Evolutionary conservation across 805 yeast species (phyloP).

Genomic region (Wickerhamomyces canadensis): DNA sequence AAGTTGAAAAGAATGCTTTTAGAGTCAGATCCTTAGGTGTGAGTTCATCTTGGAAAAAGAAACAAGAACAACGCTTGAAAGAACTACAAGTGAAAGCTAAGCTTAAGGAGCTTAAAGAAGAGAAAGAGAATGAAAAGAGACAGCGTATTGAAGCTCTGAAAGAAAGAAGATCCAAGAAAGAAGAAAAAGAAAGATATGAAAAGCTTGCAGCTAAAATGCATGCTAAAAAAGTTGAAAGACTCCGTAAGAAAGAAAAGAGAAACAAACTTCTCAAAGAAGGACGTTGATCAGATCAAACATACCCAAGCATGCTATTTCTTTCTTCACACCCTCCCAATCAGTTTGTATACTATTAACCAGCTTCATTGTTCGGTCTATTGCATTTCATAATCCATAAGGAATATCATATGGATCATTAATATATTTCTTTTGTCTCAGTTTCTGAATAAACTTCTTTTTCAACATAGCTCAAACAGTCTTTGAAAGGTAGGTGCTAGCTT

Average conservation of each 20-base stretch:
- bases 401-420: no score
- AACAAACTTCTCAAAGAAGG: conserved; percentile 82
- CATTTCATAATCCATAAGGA: no score
- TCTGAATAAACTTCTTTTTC: no score
- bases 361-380: no score
- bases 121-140: conserved; percentile 57
- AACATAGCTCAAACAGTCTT: no score
- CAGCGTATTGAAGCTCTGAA: conserved; percentile 51
- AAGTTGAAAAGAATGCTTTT: conserved; percentile 59
- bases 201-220: conserved; percentile 82
- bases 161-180: conserved; percentile 75
- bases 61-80: conserved; percentile 59
- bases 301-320: no score
- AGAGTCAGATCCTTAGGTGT: conserved; percentile 60
- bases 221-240: conserved; percentile 83
- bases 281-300: no score
- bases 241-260: conserved; percentile 89
- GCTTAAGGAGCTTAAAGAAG: conserved; percentile 69
- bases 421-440: no score
- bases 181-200: conserved; percentile 85
- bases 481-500: no score
- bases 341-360: background rate
- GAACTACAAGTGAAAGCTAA: conserved; percentile 65
- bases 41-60: conserved; percentile 55
- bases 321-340: background rate